phyloP scores from a whole-genome alignment of 257 asterid species.

The Primulina huaijiensis region DNA sequence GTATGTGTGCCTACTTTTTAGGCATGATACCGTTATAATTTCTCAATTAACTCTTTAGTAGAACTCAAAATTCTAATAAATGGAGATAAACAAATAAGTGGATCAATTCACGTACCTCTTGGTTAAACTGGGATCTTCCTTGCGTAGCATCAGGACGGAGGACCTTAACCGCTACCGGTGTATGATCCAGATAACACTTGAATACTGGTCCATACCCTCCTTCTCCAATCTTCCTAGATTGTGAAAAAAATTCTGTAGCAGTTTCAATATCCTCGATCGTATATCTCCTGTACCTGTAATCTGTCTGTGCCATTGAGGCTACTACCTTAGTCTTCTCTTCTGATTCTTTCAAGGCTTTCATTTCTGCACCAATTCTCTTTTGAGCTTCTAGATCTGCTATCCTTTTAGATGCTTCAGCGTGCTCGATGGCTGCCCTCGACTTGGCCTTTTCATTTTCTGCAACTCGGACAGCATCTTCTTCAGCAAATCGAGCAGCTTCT shows the following conservation, averaged over 20 bases:
- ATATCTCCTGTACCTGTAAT: constrained; percentile 24
- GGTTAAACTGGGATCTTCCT: constrained; percentile 29
- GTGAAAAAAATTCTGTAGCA: constrained; percentile 24
- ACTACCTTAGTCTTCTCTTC: constrained; percentile 29
- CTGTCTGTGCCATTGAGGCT: constrained; percentile 11
- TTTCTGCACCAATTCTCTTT: constrained; percentile 36
- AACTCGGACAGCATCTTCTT: constrained; percentile 37
- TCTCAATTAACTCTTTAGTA: not conserved
- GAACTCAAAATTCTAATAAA: not conserved
- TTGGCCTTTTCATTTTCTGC: constrained; percentile 40
- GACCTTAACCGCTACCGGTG: constrained; percentile 29
- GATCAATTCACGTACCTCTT: constrained; percentile 22
- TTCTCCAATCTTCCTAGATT: constrained; percentile 26
- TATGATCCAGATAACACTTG: constrained; percentile 29
- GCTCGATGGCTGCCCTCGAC: constrained; percentile 32
- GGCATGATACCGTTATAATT: not conserved
- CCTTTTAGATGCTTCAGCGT: constrained; percentile 39
- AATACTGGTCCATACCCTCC: constrained; percentile 34
- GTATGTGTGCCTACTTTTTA: not conserved
- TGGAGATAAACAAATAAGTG: not conserved
- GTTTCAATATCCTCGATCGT: constrained; percentile 24
- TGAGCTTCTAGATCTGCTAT: constrained; percentile 35
- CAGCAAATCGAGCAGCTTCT: constrained; percentile 36
- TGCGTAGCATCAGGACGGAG: constrained; percentile 31
- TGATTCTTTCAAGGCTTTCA: constrained; percentile 30